Evolutionary conservation across 1,284 basidiomycete species (phyloP), one percentile per base, ranked within the genome.

Genomic region (Fomes fomentarius): DNA sequence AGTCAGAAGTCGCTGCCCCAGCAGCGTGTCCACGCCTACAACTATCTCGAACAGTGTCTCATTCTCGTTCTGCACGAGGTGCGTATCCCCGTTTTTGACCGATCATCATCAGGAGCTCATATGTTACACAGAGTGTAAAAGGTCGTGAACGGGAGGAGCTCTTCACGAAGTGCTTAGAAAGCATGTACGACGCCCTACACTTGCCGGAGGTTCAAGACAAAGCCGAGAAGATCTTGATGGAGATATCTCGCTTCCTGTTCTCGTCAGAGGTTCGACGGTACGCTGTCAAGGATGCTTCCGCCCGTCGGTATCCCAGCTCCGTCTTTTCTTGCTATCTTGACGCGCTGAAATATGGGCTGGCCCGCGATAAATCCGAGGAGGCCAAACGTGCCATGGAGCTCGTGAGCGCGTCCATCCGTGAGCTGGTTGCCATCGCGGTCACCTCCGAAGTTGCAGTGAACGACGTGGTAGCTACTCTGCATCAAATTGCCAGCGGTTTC

Each of bases 401-500:
- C 6, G 75, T 94, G 43, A 69, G 78, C 2, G 67, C 74, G 4
- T 77, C 95, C 55, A 78, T 96, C 41, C 75, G 81, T 48, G 88
- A 93, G 60, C 79, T 96, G 37, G 80, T 91, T 11, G 66, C 71
- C 4, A 76, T 85, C 72, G 80, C 78, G 11, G 73, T 73, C 37
- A 73, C 75, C 56, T 66, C 78, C 50, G 76, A 77, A 49, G 71
- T 77, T 40, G 73, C 71, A 26, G 69, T 68, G 45, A 77, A 80
- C 48, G 89, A 92, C 51, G 75, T 87, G 51, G 75, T 83, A 46
- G 75, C 75, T 19, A 83, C 89, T 47, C 73, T 96, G 42, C 86
- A 93, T 64, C 87, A 93, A 58, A 79, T 98, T 47, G 85, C 90
- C 3, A 84, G 82, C 58, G 84, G 92, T 14, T 91, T 96, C 73